Base-by-base conservation (phyloP, 1,284 basidiomycete genomes). In the Phlebopus sp. region DNA sequence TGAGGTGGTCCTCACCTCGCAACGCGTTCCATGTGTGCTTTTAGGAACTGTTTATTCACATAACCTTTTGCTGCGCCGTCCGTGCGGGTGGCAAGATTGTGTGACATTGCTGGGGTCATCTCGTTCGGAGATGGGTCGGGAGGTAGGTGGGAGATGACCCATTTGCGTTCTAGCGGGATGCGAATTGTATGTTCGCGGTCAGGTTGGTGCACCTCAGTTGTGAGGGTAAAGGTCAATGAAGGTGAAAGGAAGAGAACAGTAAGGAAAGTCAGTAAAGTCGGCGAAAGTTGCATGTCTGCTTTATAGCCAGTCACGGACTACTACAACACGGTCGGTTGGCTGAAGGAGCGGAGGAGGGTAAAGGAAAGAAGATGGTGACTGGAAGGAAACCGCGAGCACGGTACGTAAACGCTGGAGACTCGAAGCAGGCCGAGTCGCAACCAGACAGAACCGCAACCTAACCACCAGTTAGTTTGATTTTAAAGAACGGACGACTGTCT, bases 91-190 rank as follows among this genome's bases (percentile, higher is more conserved):
- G 23, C 36, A 19, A 30, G 37, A 37, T 29, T 32, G 14, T 21
- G 40, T 27, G 54, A 35, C 25, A 11, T 25, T 25, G 4, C 41
- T 23, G 31, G 29, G 11, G 23, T 17, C 13, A 9, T 34, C n/a
- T 4, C 29, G 25, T 15, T 23, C 4, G 42, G 23, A 39, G 37
- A 38, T 11, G 36, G 15, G 10, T 25, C 23, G 21, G n/a, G 11
- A n/a, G 35, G 31, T 23, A 29, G 35, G 29, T 49, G 41, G 18
- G 39, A 41, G 37, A 58, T n/a, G 50, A 50, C 21, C 35, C 54
- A 51, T 31, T 47, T 61, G 23, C 60, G 60, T 44, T 54, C 38
- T 21, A 63, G 61, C 36, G 54, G 52, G 7, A 61, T 43, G 35
- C 54, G 62, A 34, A 54, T 51, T 31, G 45, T 50, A 37, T 40